Conservation (phyloP, 2,329 filamentous ascomycete genomes). For the Lizonia empirigonia region DNA sequence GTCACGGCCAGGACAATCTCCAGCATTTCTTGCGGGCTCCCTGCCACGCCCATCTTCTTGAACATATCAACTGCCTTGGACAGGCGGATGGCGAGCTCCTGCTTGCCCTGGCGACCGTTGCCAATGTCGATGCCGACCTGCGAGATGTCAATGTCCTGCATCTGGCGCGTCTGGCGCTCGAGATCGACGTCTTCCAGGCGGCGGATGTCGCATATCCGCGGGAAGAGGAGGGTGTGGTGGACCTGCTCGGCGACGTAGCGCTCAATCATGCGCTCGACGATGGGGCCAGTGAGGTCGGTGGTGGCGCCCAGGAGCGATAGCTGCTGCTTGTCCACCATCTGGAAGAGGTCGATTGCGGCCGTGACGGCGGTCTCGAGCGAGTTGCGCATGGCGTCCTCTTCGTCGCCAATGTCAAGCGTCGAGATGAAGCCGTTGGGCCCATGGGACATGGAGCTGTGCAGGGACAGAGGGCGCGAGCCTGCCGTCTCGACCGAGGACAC, state of each 20-base stretch:
- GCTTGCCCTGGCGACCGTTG: constrained; percentile 76
- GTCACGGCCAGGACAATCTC: constrained; percentile 78
- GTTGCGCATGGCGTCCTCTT: constrained; percentile 87
- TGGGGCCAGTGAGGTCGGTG: constrained; percentile 87
- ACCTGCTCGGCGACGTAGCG: constrained; percentile 93
- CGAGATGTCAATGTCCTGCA: constrained; percentile 91
- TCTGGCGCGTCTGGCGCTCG: constrained; percentile 87
- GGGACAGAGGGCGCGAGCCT: constrained; percentile 33
- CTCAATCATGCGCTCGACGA: constrained; percentile 93
- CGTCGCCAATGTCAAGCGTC: constrained; percentile 74
- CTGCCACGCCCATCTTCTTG: constrained; percentile 77
- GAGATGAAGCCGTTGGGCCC: constrained; percentile 47
- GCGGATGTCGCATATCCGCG: constrained; percentile 77
- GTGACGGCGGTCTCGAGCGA: constrained; percentile 92
- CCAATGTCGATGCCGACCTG: constrained; percentile 90
- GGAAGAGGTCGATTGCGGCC: constrained; percentile 92
- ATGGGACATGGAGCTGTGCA: constrained; percentile 47
- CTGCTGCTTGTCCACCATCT: constrained; percentile 93
- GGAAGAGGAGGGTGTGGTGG: constrained; percentile 82
- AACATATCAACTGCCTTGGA: constrained; percentile 85
- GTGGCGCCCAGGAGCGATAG: constrained; percentile 88
- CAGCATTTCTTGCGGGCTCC: constrained; percentile 88
- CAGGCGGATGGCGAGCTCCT: constrained; percentile 78
- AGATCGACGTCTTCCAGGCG: constrained; percentile 83
- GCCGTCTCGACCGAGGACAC: constrained; percentile 45